phyloP scores from a whole-genome alignment of 164 flowering plant genomes.

The Piper longum region DNA sequence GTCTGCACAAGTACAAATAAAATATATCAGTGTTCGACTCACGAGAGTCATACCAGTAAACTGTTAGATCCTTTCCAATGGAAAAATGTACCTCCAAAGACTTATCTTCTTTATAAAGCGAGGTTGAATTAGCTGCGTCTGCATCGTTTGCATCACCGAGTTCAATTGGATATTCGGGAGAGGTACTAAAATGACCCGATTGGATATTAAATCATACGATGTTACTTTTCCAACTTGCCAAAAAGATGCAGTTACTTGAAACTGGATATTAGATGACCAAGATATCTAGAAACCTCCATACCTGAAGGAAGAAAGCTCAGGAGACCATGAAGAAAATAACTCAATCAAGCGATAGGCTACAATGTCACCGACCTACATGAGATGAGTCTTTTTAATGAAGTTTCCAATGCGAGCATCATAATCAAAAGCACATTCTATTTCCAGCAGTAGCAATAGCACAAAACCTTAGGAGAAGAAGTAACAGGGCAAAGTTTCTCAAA shows the following conservation, averaged over 20 bases:
- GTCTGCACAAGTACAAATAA: constrained; percentile 29
- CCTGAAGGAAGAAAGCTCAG: constrained; percentile 82
- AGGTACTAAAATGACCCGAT: constrained; percentile 28
- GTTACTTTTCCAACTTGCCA: constrained; percentile 67
- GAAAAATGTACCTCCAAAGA: constrained; percentile 54
- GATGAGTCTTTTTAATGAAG: constrained; percentile 1
- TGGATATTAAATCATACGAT: constrained; percentile 29
- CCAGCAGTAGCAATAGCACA: background rate
- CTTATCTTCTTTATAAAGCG: constrained; percentile 76
- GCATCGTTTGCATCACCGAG: constrained; percentile 29
- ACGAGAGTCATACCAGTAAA: background rate
- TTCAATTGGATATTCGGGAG: constrained; percentile 52
- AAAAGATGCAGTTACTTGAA: constrained; percentile 1
- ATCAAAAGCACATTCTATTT: background rate
- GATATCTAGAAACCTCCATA: constrained; percentile 12
- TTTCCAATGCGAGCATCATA: too few relatives aligned
- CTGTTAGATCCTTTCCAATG: background rate
- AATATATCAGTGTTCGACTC: background rate
- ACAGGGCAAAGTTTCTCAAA: constrained; percentile 1
- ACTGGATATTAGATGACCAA: background rate
- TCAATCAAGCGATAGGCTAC: constrained; percentile 88
- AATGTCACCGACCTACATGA: constrained; percentile 61
- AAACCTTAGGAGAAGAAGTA: constrained; percentile 1
- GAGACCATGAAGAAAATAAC: constrained; percentile 78
- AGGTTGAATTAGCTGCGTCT: constrained; percentile 19